Conservation (phyloP, 2,329 filamentous ascomycete genomes). For the Curvularia sp. region DNA sequence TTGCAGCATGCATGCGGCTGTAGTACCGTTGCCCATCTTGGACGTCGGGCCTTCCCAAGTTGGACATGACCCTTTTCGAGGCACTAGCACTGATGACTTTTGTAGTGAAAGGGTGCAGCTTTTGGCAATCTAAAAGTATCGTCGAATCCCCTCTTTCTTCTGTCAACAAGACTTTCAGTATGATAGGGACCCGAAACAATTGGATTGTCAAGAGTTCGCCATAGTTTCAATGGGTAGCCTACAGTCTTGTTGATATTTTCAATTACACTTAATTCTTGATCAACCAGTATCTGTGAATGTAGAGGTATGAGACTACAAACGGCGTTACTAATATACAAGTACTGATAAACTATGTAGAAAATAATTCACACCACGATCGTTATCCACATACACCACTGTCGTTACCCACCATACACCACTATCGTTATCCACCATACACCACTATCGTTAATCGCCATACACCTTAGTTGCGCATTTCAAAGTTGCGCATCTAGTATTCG, state of each 20-base stretch:
- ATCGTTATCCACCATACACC: too few species aligned
- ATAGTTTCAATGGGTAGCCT: not conserved
- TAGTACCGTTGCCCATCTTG: conserved; percentile 1
- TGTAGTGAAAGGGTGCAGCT: conserved; percentile 5
- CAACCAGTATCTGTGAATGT: not conserved
- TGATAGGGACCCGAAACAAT: not conserved
- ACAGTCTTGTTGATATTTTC: not conserved
- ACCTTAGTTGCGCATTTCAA: not conserved
- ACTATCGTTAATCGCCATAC: not conserved
- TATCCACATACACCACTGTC: not conserved
- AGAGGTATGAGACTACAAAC: not conserved
- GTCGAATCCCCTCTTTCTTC: not conserved
- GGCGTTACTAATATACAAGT: not conserved
- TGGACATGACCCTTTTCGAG: conserved; percentile 2
- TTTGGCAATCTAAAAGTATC: conserved; percentile 1
- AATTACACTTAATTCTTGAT: conserved; percentile 5
- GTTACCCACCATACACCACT: not conserved
- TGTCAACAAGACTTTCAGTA: conserved; percentile 1
- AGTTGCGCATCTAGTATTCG: not conserved
- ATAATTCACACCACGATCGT: not conserved
- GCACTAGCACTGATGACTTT: conserved; percentile 3
- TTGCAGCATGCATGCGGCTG: conserved; percentile 4
- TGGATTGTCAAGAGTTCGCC: not conserved
- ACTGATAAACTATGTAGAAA: not conserved
- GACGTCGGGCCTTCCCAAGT: not conserved